phyloP scores from a whole-genome alignment of 805 yeast species.

The Wickerhamiella dianesei region DNA sequence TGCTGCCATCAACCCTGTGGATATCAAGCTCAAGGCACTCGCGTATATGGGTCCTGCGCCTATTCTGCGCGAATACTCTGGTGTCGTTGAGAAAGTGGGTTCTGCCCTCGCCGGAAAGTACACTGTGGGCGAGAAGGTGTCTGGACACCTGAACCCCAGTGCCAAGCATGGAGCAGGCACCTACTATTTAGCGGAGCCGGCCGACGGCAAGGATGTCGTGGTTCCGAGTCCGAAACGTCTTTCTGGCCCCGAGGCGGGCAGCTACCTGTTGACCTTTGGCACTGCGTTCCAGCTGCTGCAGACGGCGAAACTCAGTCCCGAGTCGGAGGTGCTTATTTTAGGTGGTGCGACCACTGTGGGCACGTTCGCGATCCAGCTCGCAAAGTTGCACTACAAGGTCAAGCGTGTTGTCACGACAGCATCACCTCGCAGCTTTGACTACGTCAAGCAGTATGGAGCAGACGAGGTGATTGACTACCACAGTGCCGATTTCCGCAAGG shows the following conservation, averaged over 20 bases:
- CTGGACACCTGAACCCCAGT: constrained; percentile 35
- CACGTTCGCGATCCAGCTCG: constrained; percentile 39
- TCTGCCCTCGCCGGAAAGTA: constrained; percentile 27
- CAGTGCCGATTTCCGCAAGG: constrained; percentile 3
- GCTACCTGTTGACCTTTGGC: constrained; percentile 49
- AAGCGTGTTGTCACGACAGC: constrained; percentile 43
- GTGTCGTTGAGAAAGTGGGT: constrained; percentile 46
- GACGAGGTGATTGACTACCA: constrained; percentile 29
- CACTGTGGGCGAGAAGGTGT: constrained; percentile 48
- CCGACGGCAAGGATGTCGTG: constrained; percentile 38
- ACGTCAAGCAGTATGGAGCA: constrained; percentile 42
- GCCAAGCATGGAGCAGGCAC: constrained; percentile 27
- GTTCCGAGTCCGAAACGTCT: constrained; percentile 36
- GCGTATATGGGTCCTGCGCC: constrained; percentile 2
- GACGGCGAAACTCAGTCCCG: constrained; percentile 4
- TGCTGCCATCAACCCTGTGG: constrained; percentile 54
- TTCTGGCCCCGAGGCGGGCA: constrained; percentile 44
- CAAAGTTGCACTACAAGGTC: constrained; percentile 36
- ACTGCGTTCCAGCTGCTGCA: constrained; percentile 41
- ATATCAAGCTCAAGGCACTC: constrained; percentile 34
- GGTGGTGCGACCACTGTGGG: constrained; percentile 78
- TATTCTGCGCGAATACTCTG: constrained; percentile 45
- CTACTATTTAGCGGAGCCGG: constrained; percentile 33
- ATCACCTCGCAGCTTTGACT: constrained; percentile 34
- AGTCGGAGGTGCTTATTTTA: constrained; percentile 38